A percentile compares a stretch with the other conserved stretches of the same genome.
Evolutionary conservation across 2,329 filamentous ascomycete species (phyloP).

Genomic region (Botrytis aclada): DNA sequence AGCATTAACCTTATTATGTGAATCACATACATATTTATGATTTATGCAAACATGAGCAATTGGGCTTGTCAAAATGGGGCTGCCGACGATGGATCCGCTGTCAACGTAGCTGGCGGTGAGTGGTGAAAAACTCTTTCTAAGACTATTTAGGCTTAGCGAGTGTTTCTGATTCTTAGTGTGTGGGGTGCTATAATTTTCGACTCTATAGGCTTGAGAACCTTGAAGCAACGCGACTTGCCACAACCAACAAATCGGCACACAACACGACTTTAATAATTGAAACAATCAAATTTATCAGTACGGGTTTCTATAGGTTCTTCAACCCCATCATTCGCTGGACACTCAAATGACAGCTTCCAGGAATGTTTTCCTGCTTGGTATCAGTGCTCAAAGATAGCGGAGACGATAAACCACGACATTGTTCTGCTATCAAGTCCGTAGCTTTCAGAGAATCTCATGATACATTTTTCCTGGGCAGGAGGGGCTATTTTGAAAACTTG

Average conservation of each 20-base stretch:
- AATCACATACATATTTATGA: slow-evolving; percentile 2
- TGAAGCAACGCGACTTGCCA: neutral
- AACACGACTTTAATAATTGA: slow-evolving; percentile 1
- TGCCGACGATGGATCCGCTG: neutral
- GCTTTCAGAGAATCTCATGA: neutral
- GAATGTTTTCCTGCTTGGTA: neutral
- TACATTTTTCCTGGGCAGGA: neutral
- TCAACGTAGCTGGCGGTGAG: slow-evolving; percentile 18
- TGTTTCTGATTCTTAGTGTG: neutral
- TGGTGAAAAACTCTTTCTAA: neutral
- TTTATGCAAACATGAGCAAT: slow-evolving; percentile 9
- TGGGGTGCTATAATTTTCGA: neutral
- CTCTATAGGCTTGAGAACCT: neutral
- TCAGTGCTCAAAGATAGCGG: neutral
- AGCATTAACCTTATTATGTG: slow-evolving; percentile 5
- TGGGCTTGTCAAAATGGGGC: slow-evolving; percentile 4
- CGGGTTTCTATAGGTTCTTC: neutral
- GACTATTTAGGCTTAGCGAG: neutral
- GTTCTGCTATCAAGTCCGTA: too few relatives aligned
- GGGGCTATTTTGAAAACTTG: neutral
- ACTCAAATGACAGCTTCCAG: neutral
- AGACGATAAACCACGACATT: neutral
- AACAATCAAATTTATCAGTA: neutral
- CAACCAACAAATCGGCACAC: neutral
- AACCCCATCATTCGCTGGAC: neutral